Evolutionary conservation across 2,329 filamentous ascomycete species (phyloP), one percentile per base, ranked within the genome.

Genomic region (Aspergillus pseudoviridinutans): DNA sequence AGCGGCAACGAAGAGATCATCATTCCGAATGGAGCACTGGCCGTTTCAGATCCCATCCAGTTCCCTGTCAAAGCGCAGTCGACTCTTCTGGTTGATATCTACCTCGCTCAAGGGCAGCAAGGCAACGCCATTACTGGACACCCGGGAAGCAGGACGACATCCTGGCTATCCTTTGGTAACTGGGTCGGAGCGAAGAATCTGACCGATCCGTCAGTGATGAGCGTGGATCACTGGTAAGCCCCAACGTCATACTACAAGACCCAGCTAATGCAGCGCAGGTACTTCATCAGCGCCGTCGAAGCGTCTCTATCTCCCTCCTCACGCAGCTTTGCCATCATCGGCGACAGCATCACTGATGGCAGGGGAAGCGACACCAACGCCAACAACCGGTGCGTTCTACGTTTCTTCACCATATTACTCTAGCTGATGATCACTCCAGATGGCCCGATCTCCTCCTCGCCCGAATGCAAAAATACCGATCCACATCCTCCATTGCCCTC

Each of bases 301-400:
- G 84, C 78, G n/a, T 81, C 77, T 73, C 70, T 78, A 0, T 78
- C 82, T 0, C 69, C 61, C 3, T 58, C 76, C 27, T 66, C 76
- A 9, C 68, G 78, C 55, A 76, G 79, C 3, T 73, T 87, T 42
- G 72, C 81, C 12, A 78, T 88, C 49, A 74, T 91, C 47, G 82
- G 84, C 1, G 82, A 91, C 69, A 85, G 81, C 64, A 86, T 88
- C 66, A 87, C 85, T 3, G 86, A 88, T 65, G 86, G 86, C 10
- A 78, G 84, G 27, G 84, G 84, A 47, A 84, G 80, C 57, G 82
- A 80, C 29, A 83, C 81, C 20, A 81, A 87, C 69, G 72, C 68
- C 24, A 87, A 87, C 71, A 82, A 87, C 63, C 80, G 80, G 66
- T 73, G 61, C 46, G 56, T 27, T 2, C 12, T 17, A 22, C 12